Base-by-base conservation (phyloP, 805 yeast species). In the Starmerella asiatica region DNA sequence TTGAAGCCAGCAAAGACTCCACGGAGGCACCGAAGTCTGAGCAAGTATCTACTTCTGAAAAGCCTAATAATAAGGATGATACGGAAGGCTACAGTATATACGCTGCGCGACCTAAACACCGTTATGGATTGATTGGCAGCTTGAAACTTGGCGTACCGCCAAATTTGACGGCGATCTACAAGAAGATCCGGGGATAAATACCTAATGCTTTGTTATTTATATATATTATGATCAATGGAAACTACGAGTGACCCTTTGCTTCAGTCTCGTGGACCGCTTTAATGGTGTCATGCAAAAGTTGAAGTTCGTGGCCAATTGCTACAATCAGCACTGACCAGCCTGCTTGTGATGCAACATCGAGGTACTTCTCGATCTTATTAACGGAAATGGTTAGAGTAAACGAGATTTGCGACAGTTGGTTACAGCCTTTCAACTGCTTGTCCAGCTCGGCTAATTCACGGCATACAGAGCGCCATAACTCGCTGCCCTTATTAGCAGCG, bases 301-400 rank as follows among this genome's bases (percentile, higher is more conserved):
- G 53, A 15, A 51, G 38, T 34, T 57, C 61, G 34, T 57, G 61
- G 5, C 50, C 49, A 14, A 57, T 52, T 3, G 60, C 60, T 2
- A 56, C 47, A 1, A 47, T 44, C 20, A 57, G 46, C 3, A 47
- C 48, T 8, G 48, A 34, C 60, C 60, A 56, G n/a, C 48, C 43
- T 29, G 41, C 33, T 4, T 37, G 21, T 20, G 42, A 34, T 6
- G 59, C 57, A 2, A 29, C 11, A 5, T 42, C 40, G 17, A 46
- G 35, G 26, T 39, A 23, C 4, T 21, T 21, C 15, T 48, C 43
- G 4, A 57, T 33, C 9, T 32, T 24, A 8, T 36, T 23, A 6
- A 38, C 27, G 3, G 51, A 32, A 3, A 32, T 27, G 2, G 36
- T 21, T 9, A 55, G 44, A 17, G 48, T 31, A 12, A 38, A 42